These are phyloP conservation scores for Paraleonurus japonicus DNA, from an alignment of 257 asterid genomes.

Conservation along the genomic window DNA sequence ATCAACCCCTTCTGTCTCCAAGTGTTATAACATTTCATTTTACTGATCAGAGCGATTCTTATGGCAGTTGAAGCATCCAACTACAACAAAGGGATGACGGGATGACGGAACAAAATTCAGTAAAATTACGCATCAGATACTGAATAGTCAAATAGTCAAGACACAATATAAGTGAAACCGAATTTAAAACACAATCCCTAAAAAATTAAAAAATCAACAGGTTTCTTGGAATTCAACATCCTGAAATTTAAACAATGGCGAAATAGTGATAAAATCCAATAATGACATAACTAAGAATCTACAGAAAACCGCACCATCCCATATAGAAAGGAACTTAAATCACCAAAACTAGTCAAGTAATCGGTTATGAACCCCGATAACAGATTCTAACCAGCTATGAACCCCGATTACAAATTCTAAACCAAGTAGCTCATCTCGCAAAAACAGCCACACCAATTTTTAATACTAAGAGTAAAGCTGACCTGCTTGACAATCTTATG, in stretches of 20 bases:
- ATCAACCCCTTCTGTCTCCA: background rate
- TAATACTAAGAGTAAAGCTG: background rate
- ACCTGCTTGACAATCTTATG: slow-evolving; percentile 65
- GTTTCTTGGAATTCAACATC: background rate
- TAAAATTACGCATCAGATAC: background rate
- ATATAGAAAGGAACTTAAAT: background rate
- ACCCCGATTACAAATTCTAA: background rate
- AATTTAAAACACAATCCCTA: background rate
- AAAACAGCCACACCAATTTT: background rate
- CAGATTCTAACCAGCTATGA: background rate
- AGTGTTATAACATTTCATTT: background rate
- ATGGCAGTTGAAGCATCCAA: background rate
- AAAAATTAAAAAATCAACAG: background rate
- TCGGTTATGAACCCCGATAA: background rate
- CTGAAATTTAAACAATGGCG: background rate
- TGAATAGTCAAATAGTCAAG: background rate
- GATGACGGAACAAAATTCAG: background rate
- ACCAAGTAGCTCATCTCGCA: background rate
- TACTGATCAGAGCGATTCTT: background rate
- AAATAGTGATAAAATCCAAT: background rate
- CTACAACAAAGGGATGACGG: background rate
- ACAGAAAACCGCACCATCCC: background rate
- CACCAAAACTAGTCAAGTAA: slow-evolving; percentile 11
- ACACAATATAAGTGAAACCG: background rate
- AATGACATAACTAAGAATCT: background rate